Base-by-base conservation (phyloP, 495 filamentous ascomycete genomes). In the Amorphotheca resinae region DNA sequence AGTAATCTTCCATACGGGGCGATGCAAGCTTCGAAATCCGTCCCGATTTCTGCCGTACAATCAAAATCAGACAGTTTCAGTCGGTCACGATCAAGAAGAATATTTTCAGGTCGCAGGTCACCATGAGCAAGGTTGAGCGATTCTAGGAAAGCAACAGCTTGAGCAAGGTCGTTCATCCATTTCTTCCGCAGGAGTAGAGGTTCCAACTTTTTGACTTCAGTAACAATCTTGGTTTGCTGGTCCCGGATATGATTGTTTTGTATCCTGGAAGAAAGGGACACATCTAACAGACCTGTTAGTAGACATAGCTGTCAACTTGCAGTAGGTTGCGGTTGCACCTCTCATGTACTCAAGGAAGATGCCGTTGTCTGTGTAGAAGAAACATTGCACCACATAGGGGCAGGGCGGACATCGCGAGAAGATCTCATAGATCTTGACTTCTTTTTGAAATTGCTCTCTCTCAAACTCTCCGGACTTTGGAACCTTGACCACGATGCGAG, bases 281-380 rank as follows among this genome's bases (percentile, higher is more conserved):
- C 25, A 38, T 55, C 55, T 56, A 34, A 46, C n/a, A n/a, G n/a
- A n/a, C n/a, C n/a, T n/a, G n/a, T n/a, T n/a, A n/a, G n/a, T n/a
- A n/a, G n/a, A n/a, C n/a, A n/a, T n/a, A n/a, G n/a, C n/a, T n/a
- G n/a, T n/a, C n/a, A n/a, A n/a, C n/a, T n/a, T n/a, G n/a, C n/a
- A n/a, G n/a, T n/a, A n/a, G n/a, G n/a, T n/a, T n/a, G n/a, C n/a
- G n/a, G n/a, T n/a, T n/a, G n/a, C n/a, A n/a, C n/a, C n/a, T n/a
- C n/a, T n/a, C 57, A 65, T 62, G 23, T 63, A 63, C 45, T 65
- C 61, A 8, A 65, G 56, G 48, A 64, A 64, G 42, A 63, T 63
- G 22, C 60, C 61, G 22, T 59, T 59, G 22, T 59, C 49, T 7
- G 53, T 36, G 33, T 45, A 55, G 36, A 47, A 21, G 25, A 61